These are phyloP conservation scores for Berkeleyomyces basicola DNA, from an alignment of 2,329 filamentous ascomycete species.

Conservation along the genomic window DNA sequence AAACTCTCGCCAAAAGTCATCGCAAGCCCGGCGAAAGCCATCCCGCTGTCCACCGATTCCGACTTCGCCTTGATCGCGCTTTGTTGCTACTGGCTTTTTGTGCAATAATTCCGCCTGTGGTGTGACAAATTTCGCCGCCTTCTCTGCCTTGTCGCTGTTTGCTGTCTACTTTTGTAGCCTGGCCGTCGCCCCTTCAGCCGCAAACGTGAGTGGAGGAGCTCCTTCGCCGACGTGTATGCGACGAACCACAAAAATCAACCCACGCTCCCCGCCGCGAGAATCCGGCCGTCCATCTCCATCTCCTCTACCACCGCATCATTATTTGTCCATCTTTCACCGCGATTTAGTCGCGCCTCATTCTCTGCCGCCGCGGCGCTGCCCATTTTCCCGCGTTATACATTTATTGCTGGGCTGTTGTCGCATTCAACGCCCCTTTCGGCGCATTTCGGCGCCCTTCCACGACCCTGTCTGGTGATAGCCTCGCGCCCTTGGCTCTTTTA, in stretches of 20 bases:
- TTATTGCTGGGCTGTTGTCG: constrained; percentile 3
- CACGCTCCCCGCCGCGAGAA: neutral
- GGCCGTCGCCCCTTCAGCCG: neutral
- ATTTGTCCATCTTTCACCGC: neutral
- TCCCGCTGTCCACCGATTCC: neutral
- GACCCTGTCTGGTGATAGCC: constrained; percentile 2
- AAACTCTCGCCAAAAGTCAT: constrained; percentile 1
- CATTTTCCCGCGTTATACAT: neutral
- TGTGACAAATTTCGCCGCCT: neutral
- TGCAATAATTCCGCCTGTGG: neutral
- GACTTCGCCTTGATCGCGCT: neutral
- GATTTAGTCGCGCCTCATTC: neutral
- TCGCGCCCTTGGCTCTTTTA: neutral
- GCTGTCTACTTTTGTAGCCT: neutral
- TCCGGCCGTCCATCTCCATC: neutral
- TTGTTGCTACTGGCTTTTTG: neutral
- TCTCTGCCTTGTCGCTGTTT: neutral
- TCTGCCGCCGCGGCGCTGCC: neutral
- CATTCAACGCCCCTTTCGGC: constrained; percentile 6
- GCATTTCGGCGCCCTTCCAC: constrained; percentile 9
- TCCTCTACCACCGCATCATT: neutral
- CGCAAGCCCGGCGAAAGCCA: neutral
- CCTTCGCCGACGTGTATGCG: constrained; percentile 8
- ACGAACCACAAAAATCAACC: neutral
- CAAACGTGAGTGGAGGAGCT: neutral